Conservation (phyloP, 495 filamentous ascomycete genomes). For the Neurospora sp. region DNA sequence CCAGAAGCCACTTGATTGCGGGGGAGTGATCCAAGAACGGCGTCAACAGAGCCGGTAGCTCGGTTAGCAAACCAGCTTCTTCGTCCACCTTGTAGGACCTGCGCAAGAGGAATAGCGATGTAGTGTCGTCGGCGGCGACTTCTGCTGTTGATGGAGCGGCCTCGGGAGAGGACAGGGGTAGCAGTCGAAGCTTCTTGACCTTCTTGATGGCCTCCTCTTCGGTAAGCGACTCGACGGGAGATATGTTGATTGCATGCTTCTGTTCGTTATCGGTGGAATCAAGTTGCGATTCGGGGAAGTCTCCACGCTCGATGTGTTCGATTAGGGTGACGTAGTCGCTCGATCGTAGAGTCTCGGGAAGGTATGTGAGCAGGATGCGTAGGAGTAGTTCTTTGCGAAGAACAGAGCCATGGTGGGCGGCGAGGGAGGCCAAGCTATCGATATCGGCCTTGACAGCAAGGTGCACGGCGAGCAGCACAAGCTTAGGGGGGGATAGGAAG, state of each 20-base stretch:
- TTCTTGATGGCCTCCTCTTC: slow-evolving; percentile 57
- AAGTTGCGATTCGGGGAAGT: slow-evolving; percentile 16
- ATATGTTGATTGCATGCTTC: slow-evolving; percentile 39
- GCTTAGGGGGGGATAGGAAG: slow-evolving; percentile 48
- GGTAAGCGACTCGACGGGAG: slow-evolving; percentile 50
- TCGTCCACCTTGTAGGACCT: slow-evolving; percentile 67
- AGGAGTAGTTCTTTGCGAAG: slow-evolving; percentile 59
- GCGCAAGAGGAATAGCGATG: slow-evolving; percentile 65
- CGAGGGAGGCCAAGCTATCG: slow-evolving; percentile 49
- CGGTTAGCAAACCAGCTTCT: slow-evolving; percentile 64
- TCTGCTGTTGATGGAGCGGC: slow-evolving; percentile 19
- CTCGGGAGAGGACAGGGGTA: slow-evolving; percentile 45
- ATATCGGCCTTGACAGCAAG: slow-evolving; percentile 50
- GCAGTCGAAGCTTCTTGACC: slow-evolving; percentile 59
- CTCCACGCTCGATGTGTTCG: slow-evolving; percentile 40
- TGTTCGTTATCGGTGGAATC: neutral
- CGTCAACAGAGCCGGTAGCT: slow-evolving; percentile 58
- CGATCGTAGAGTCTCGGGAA: slow-evolving; percentile 68
- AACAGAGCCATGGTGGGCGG: slow-evolving; percentile 43
- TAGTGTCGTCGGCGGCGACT: slow-evolving; percentile 40
- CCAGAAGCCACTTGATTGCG: slow-evolving; percentile 60
- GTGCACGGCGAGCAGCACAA: slow-evolving; percentile 53
- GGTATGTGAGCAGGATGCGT: slow-evolving; percentile 73
- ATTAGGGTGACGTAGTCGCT: slow-evolving; percentile 52
- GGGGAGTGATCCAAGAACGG: slow-evolving; percentile 65